A percentile compares a stretch with the other conserved stretches of the same genome.
Evolutionary conservation across 2,329 filamentous ascomycete genomes (phyloP).

Genomic region (Plenodomus lindquistii): DNA sequence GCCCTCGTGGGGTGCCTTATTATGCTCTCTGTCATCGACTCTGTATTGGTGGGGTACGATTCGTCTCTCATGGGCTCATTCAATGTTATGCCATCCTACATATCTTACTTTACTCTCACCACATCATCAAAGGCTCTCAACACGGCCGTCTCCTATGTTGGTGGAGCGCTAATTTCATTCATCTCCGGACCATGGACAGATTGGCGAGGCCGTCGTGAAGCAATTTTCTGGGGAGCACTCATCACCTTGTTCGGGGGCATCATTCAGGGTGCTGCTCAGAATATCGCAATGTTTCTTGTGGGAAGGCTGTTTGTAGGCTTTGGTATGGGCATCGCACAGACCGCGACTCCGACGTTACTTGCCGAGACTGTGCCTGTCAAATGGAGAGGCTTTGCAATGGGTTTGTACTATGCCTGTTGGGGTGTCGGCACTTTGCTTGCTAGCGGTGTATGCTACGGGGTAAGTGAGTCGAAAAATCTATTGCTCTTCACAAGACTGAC

Average conservation of each 20-base stretch:
- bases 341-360: slow-evolving; percentile 62
- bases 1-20: slow-evolving; percentile 18
- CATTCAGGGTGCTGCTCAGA: slow-evolving; percentile 52
- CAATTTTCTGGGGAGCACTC: slow-evolving; percentile 57
- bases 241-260: slow-evolving; percentile 57
- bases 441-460: slow-evolving; percentile 53
- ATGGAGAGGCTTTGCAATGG: slow-evolving; percentile 62
- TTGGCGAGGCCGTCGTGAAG: slow-evolving; percentile 42
- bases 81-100: slow-evolving; percentile 50
- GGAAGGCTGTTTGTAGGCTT: slow-evolving; percentile 65
- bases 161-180: slow-evolving; percentile 44
- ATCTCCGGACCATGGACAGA: slow-evolving; percentile 47
- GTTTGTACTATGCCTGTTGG: slow-evolving; percentile 56
- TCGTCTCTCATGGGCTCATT: slow-evolving; percentile 52
- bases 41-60: slow-evolving; percentile 45
- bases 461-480: slow-evolving; percentile 1
- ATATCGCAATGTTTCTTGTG: slow-evolving; percentile 57
- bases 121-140: slow-evolving; percentile 50
- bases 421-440: slow-evolving; percentile 57
- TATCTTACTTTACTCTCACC: slow-evolving; percentile 45
- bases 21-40: slow-evolving; percentile 17
- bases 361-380: slow-evolving; percentile 64
- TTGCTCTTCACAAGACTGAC: slow-evolving; percentile 1
- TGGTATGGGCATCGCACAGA: slow-evolving; percentile 60
- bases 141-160: slow-evolving; percentile 51